phyloP scores from a whole-genome alignment of 768 basidiomycete genomes.

The Paxillus rubicundulus region DNA sequence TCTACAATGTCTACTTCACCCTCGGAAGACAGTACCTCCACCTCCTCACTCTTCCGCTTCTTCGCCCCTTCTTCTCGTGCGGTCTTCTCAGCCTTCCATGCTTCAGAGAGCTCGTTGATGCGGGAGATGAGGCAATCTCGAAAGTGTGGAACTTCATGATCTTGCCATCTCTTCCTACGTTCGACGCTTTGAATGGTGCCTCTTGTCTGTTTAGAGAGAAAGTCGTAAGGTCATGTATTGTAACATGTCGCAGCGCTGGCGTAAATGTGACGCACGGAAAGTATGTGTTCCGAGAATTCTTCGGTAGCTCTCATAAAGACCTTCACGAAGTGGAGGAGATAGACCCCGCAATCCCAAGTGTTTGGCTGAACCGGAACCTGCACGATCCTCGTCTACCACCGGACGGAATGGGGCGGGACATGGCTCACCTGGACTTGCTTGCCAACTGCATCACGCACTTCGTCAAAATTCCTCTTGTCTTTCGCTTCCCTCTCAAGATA shows the following conservation, averaged over 20 bases:
- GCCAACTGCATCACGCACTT: conserved; percentile 40
- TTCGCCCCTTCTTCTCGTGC: conserved; percentile 34
- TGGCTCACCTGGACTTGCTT: conserved; percentile 51
- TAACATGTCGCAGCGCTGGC: not conserved
- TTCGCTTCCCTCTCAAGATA: conserved; percentile 79
- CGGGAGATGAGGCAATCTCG: conserved; percentile 44
- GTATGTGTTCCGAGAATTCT: conserved; percentile 49
- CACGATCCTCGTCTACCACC: not conserved
- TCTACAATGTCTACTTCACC: conserved; percentile 41
- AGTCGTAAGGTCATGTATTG: not conserved
- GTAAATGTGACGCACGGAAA: conserved; percentile 21
- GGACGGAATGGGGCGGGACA: not conserved
- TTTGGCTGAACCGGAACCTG: conserved; percentile 90
- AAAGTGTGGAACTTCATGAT: conserved; percentile 41
- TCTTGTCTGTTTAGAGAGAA: conserved; percentile 23
- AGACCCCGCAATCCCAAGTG: conserved; percentile 90
- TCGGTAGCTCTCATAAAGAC: conserved; percentile 68
- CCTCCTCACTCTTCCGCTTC: conserved; percentile 27
- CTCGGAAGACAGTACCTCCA: conserved; percentile 31
- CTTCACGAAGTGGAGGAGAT: conserved; percentile 82
- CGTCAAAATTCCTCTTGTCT: conserved; percentile 56
- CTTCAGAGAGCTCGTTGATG: conserved; percentile 48
- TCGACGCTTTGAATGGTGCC: conserved; percentile 35
- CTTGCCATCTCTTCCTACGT: conserved; percentile 53
- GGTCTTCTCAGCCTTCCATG: conserved; percentile 49